phyloP scores from a whole-genome alignment of 768 basidiomycete genomes.

The Lentinula sp. region DNA sequence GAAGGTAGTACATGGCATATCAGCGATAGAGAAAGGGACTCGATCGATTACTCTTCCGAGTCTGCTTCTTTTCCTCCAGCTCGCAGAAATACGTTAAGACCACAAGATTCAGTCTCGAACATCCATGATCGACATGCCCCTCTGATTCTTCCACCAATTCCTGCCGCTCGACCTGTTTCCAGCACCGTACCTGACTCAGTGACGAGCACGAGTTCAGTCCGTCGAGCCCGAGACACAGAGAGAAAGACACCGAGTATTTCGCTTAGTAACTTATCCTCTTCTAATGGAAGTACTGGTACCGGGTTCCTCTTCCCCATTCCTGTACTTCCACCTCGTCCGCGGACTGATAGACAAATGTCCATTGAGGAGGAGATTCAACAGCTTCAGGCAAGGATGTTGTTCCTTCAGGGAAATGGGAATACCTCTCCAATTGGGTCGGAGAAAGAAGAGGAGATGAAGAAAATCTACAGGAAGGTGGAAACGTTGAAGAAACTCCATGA shows the following conservation, averaged over 20 bases:
- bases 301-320: not conserved
- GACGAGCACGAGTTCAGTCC: not conserved
- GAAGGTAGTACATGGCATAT: not conserved
- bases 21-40: not conserved
- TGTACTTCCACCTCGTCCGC: not conserved
- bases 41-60: not conserved
- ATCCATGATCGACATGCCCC: not conserved
- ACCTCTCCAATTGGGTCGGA: not conserved
- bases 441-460: constrained; percentile 1
- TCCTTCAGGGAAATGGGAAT: not conserved
- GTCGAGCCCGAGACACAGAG: not conserved
- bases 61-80: not conserved
- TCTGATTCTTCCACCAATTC: not conserved
- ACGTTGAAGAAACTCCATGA: constrained; percentile 1
- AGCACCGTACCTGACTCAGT: not conserved
- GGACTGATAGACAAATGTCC: constrained; percentile 2
- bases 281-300: not conserved
- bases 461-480: constrained; percentile 1
- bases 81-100: not conserved
- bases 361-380: constrained; percentile 3
- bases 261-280: not conserved
- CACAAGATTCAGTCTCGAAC: not conserved
- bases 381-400: constrained; percentile 2
- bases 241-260: not conserved
- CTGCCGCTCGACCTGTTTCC: not conserved